Percentiles rank a stretch among this genome's conserved stretches.
Conservation (phyloP, 768 basidiomycete species). For the Tylopilus vinaceipallidus region DNA sequence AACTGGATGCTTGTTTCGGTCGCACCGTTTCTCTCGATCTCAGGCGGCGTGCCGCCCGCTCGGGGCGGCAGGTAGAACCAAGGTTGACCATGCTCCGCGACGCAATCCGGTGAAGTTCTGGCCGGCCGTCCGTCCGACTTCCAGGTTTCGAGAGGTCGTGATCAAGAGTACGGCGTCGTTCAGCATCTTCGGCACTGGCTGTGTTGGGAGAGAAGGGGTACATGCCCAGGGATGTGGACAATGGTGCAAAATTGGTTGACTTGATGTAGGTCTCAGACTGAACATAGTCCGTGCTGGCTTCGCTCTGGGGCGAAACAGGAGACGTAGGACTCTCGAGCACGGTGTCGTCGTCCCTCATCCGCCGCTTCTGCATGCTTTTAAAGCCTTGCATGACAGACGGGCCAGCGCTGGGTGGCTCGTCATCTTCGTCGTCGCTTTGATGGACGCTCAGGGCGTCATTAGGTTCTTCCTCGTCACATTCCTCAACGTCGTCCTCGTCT, state of each 20-base stretch:
- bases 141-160: constrained; percentile 6
- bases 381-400: constrained; percentile 9
- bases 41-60: constrained; percentile 19
- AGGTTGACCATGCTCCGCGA: constrained; percentile 69
- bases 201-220: constrained; percentile 21
- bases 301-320: background rate
- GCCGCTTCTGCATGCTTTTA: constrained; percentile 12
- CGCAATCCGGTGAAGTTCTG: constrained; percentile 54
- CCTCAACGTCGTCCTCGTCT: constrained; percentile 36
- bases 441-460: constrained; percentile 35
- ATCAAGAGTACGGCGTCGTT: background rate
- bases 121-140: constrained; percentile 23
- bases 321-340: constrained; percentile 1
- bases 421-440: constrained; percentile 38
- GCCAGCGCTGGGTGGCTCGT: constrained; percentile 25
- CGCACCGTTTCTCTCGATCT: constrained; percentile 14
- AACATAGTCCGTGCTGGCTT: background rate
- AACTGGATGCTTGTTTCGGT: constrained; percentile 14
- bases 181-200: constrained; percentile 4
- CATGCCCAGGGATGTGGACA: constrained; percentile 7
- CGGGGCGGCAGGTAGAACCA: constrained; percentile 29
- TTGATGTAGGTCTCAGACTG: constrained; percentile 10
- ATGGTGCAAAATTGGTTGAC: constrained; percentile 1
- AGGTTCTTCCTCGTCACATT: constrained; percentile 33
- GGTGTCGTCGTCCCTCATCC: constrained; percentile 1